phyloP scores from a whole-genome alignment of 208 protist species.

The Leishmania amazonensis region DNA sequence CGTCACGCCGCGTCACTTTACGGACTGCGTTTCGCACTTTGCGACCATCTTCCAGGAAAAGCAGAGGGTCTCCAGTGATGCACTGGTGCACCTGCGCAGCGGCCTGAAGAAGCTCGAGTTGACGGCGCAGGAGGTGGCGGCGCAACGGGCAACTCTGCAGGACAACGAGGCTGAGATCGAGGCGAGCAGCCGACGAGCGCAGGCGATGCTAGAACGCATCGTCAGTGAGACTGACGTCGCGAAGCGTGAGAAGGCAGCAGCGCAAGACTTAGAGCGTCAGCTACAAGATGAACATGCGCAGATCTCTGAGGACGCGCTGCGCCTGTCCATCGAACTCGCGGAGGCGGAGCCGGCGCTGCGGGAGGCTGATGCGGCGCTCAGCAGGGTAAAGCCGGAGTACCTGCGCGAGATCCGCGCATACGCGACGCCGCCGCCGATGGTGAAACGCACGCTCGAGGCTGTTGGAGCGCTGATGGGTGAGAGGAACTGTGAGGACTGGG shows the following conservation, averaged over 20 bases:
- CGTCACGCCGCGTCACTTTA: constrained; percentile 98
- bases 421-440: constrained; percentile 94
- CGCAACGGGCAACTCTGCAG: constrained; percentile 77
- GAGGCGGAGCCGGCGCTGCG: constrained; percentile 94
- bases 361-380: constrained; percentile 95
- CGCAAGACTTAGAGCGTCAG: constrained; percentile 72
- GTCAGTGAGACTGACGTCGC: constrained; percentile 84
- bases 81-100: constrained; percentile 96
- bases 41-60: constrained; percentile 95
- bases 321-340: constrained; percentile 77
- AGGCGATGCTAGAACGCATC: constrained; percentile 89
- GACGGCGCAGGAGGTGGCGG: constrained; percentile 89
- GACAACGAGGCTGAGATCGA: constrained; percentile 86
- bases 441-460: constrained; percentile 95
- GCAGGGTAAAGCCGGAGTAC: constrained; percentile 96
- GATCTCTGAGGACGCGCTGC: constrained; percentile 68
- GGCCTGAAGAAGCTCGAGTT: constrained; percentile 95
- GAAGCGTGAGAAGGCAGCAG: constrained; percentile 80
- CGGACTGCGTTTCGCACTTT: constrained; percentile 97
- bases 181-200: constrained; percentile 73
- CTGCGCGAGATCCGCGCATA: constrained; percentile 98
- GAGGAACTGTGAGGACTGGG: constrained; percentile 91
- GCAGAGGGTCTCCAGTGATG: constrained; percentile 89
- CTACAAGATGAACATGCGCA: constrained; percentile 86
- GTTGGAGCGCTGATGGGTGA: constrained; percentile 90